Percentiles rank a stretch among this genome's conserved stretches.
Conservation (phyloP, 2,329 filamentous ascomycete species). For the Dactylellina sp. region DNA sequence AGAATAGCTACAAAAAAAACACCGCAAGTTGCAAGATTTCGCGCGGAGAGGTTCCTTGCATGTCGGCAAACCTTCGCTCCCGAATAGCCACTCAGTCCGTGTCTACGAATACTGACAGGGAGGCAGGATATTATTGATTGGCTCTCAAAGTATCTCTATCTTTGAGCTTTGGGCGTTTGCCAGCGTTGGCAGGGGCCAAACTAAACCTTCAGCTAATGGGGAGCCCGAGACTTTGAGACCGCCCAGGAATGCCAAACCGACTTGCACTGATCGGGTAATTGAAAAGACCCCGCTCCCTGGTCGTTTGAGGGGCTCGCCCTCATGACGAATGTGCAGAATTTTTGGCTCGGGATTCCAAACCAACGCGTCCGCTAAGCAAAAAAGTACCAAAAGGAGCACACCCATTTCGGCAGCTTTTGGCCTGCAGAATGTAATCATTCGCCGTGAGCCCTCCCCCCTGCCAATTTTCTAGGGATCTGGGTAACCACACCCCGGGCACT, state of each 20-base stretch:
- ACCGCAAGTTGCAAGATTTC: conserved; percentile 20
- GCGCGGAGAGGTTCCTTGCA: conserved; percentile 18
- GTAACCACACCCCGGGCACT: conserved; percentile 38
- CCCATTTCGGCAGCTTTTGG: conserved; percentile 49
- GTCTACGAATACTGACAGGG: conserved; percentile 25
- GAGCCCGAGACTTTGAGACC: conserved; percentile 41
- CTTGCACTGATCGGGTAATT: conserved; percentile 44
- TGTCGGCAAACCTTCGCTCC: neutral
- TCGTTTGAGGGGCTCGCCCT: conserved; percentile 44
- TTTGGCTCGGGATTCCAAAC: conserved; percentile 46
- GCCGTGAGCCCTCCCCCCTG: conserved; percentile 38
- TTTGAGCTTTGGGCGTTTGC: conserved; percentile 41
- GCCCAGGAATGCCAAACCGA: conserved; percentile 54
- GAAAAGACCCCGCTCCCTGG: conserved; percentile 44
- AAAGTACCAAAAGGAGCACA: conserved; percentile 9
- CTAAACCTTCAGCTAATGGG: conserved; percentile 51
- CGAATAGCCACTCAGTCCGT: conserved; percentile 28
- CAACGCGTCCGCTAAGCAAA: conserved; percentile 22
- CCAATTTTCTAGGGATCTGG: conserved; percentile 34
- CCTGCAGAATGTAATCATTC: conserved; percentile 43
- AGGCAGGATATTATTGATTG: conserved; percentile 41
- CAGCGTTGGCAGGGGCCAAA: conserved; percentile 29
- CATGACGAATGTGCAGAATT: conserved; percentile 56
- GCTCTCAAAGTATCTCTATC: conserved; percentile 29
- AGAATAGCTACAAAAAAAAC: too few species aligned